These are phyloP conservation scores for Athelia sp. DNA, from an alignment of 1,284 basidiomycete genomes.

Conservation along the genomic window DNA sequence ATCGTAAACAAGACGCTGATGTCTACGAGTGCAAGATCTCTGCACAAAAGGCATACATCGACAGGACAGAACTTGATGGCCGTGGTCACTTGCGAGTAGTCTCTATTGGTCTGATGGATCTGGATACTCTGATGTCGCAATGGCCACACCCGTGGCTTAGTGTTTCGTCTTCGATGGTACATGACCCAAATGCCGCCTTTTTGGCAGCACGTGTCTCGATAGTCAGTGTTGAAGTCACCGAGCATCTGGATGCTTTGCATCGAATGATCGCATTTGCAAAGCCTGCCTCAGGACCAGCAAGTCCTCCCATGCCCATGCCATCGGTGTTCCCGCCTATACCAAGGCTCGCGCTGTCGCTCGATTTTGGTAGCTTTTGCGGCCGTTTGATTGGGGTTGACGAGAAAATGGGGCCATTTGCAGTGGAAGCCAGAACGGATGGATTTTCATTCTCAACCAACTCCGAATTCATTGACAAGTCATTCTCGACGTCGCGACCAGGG, in stretches of 20 bases:
- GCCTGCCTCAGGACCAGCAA: conserved; percentile 13
- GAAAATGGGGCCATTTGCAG: conserved; percentile 35
- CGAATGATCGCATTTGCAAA: conserved; percentile 28
- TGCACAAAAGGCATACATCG: conserved; percentile 19
- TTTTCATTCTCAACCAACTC: conserved; percentile 23
- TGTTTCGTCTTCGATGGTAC: conserved; percentile 43
- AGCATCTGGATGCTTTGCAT: conserved; percentile 46
- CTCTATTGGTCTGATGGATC: conserved; percentile 34
- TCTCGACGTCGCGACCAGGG: too few relatives aligned
- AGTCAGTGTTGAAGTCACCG: conserved; percentile 42
- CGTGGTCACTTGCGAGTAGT: conserved; percentile 35
- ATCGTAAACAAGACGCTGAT: conserved; percentile 36
- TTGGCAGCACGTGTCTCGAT: conserved; percentile 47
- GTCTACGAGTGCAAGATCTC: conserved; percentile 42
- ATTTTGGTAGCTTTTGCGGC: conserved; percentile 41
- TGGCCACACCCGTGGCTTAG: conserved; percentile 55
- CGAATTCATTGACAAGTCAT: too few relatives aligned
- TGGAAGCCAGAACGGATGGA: conserved; percentile 51
- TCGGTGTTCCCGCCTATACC: conserved; percentile 42
- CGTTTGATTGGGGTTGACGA: conserved; percentile 42
- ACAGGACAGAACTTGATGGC: conserved; percentile 1
- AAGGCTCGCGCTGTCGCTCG: conserved; percentile 40
- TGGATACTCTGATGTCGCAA: conserved; percentile 45
- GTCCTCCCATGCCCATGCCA: conserved; percentile 21
- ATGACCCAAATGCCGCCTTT: conserved; percentile 56